phyloP scores from a whole-genome alignment of 768 basidiomycete genomes.

The Mycena rosella region DNA sequence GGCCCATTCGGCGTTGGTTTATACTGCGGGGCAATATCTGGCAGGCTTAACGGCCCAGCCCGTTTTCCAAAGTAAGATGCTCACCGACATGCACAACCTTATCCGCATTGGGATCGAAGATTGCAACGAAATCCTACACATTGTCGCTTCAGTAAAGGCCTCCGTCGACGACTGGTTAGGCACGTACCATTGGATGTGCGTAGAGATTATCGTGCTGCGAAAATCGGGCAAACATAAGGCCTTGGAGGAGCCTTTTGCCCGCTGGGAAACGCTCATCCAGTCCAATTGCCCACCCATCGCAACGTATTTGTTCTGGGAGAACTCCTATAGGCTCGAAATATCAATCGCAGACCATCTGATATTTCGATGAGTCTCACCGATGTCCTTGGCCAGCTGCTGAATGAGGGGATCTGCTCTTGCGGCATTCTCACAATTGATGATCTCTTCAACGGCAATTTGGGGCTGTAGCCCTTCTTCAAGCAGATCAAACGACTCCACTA shows the following conservation, averaged over 20 bases:
- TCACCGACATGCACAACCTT: slow-evolving; percentile 83
- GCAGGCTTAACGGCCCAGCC: slow-evolving; percentile 12
- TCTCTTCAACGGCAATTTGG: slow-evolving; percentile 87
- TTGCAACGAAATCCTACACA: slow-evolving; percentile 76
- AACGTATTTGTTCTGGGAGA: slow-evolving; percentile 74
- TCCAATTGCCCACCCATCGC: slow-evolving; percentile 94
- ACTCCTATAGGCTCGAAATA: slow-evolving; percentile 63
- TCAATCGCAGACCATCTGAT: not conserved
- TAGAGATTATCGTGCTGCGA: slow-evolving; percentile 88
- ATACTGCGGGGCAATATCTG: slow-evolving; percentile 84
- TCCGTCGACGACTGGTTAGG: slow-evolving; percentile 17
- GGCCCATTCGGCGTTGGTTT: slow-evolving; percentile 56
- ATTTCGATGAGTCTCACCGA: slow-evolving; percentile 62
- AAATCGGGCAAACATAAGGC: slow-evolving; percentile 80
- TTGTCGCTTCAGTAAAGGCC: slow-evolving; percentile 31
- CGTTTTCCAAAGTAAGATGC: slow-evolving; percentile 10
- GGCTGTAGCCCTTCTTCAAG: slow-evolving; percentile 81
- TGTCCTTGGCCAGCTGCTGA: slow-evolving; percentile 78
- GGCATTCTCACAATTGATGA: slow-evolving; percentile 78
- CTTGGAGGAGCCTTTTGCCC: slow-evolving; percentile 80
- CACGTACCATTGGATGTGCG: slow-evolving; percentile 83
- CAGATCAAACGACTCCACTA: slow-evolving; percentile 66
- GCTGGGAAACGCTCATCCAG: slow-evolving; percentile 89
- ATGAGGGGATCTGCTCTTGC: slow-evolving; percentile 77
- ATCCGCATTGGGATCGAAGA: slow-evolving; percentile 77